Conservation (phyloP, 768 basidiomycete species). For the Hygrocybe punicea region DNA sequence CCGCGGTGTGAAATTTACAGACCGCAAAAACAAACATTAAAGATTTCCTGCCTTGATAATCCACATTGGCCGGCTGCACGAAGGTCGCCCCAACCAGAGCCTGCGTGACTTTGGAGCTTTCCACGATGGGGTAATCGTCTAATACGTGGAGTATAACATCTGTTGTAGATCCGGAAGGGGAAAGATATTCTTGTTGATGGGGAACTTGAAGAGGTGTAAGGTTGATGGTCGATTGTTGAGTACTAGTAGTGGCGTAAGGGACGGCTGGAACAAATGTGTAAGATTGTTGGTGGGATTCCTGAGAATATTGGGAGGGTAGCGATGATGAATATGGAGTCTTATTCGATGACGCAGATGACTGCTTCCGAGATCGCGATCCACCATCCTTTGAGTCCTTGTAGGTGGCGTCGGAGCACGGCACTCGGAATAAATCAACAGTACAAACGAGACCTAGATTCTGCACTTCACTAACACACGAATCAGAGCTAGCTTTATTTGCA, state of each 20-base stretch:
- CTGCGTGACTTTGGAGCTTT: conserved; percentile 50
- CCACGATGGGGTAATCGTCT: conserved; percentile 41
- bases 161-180: conserved; percentile 9
- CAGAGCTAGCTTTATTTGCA: too few species aligned
- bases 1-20: conserved; percentile 20
- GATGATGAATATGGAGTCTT: conserved; percentile 4
- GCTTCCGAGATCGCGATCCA: neutral
- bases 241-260: neutral
- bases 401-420: conserved; percentile 32
- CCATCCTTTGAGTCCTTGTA: conserved; percentile 7
- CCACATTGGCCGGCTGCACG: conserved; percentile 52
- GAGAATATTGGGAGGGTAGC: neutral
- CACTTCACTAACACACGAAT: conserved; percentile 44
- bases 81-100: conserved; percentile 61
- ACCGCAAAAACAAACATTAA: conserved; percentile 67
- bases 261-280: conserved; percentile 2
- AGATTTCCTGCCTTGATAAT: conserved; percentile 53
- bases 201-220: neutral
- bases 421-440: conserved; percentile 73
- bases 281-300: conserved; percentile 7
- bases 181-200: conserved; percentile 4
- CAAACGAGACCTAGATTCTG: conserved; percentile 68
- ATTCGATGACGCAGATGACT: conserved; percentile 2
- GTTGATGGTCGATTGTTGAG: neutral
- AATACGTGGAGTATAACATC: conserved; percentile 45